phyloP scores from a whole-genome alignment of 345 rosid species.

The Moricandia arvensis region DNA sequence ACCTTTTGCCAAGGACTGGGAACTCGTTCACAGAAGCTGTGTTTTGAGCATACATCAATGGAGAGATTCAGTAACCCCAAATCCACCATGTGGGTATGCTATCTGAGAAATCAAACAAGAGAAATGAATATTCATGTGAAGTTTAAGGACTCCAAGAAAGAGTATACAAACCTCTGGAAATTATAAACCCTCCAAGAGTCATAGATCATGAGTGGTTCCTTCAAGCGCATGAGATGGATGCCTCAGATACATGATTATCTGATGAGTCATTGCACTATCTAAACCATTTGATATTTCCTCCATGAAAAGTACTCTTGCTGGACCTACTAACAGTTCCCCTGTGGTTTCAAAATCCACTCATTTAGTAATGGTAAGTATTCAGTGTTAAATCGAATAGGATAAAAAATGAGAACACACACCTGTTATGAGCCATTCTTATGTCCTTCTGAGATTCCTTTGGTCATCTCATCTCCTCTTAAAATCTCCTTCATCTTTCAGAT shows the following conservation, averaged over 20 bases:
- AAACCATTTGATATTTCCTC: slow-evolving; percentile 98
- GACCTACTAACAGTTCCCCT: slow-evolving; percentile 95
- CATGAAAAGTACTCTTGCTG: slow-evolving; percentile 96
- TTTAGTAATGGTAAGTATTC: not conserved
- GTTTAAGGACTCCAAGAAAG: not conserved
- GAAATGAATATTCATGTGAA: slow-evolving; percentile 12
- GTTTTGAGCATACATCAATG: slow-evolving; percentile 93
- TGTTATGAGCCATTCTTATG: too few species aligned
- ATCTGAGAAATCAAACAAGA: slow-evolving; percentile 52
- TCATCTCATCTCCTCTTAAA: too few species aligned
- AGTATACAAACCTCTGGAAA: slow-evolving; percentile 97
- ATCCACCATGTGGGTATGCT: slow-evolving; percentile 93
- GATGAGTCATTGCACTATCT: slow-evolving; percentile 92
- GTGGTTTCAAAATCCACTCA: slow-evolving; percentile 24
- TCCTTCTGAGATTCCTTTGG: too few species aligned
- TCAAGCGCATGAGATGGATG: slow-evolving; percentile 85
- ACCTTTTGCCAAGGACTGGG: slow-evolving; percentile 93
- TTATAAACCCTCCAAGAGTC: slow-evolving; percentile 95
- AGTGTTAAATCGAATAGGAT: not conserved
- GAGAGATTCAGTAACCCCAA: slow-evolving; percentile 99
- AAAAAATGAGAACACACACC: not conserved
- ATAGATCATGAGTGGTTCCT: slow-evolving; percentile 85
- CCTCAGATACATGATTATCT: slow-evolving; percentile 79
- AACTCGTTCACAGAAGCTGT: slow-evolving; percentile 96
- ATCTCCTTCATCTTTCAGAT: too few species aligned